A percentile compares a stretch with the other conserved stretches of the same genome.
These are phyloP conservation scores for Calonectria pseudoturangicola DNA, from an alignment of 2,329 filamentous ascomycete genomes.

Conservation along the genomic window DNA sequence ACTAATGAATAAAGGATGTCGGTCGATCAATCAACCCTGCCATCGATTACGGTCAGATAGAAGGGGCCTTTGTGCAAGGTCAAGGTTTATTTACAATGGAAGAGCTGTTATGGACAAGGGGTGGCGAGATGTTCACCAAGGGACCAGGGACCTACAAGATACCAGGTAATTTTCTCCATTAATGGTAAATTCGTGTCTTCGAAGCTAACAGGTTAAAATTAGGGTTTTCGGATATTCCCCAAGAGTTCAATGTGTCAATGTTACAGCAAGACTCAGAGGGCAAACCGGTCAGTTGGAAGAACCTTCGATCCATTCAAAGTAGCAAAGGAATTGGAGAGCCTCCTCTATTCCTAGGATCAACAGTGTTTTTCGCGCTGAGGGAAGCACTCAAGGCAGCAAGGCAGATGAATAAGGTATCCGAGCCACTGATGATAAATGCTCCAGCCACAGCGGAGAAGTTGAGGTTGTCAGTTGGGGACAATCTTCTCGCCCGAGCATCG, in stretches of 20 bases:
- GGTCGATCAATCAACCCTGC: slow-evolving; percentile 79
- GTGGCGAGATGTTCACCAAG: slow-evolving; percentile 32
- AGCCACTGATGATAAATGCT: neutral
- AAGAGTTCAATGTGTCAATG: slow-evolving; percentile 22
- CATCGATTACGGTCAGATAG: slow-evolving; percentile 78
- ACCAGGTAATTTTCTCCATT: neutral
- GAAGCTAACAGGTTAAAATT: neutral
- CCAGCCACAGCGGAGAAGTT: slow-evolving; percentile 26
- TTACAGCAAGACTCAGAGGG: slow-evolving; percentile 21
- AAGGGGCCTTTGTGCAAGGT: slow-evolving; percentile 79
- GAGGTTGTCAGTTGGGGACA: slow-evolving; percentile 18
- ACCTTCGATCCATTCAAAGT: slow-evolving; percentile 30
- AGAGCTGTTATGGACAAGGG: slow-evolving; percentile 68
- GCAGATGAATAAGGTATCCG: slow-evolving; percentile 32
- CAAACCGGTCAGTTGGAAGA: slow-evolving; percentile 32
- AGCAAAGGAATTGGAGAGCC: slow-evolving; percentile 28
- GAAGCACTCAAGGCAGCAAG: slow-evolving; percentile 35
- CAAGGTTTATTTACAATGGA: slow-evolving; percentile 79
- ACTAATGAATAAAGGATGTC: slow-evolving; percentile 58
- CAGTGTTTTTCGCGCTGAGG: slow-evolving; percentile 35
- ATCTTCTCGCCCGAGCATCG: slow-evolving; percentile 6
- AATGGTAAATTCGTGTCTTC: neutral
- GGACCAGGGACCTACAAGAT: slow-evolving; percentile 29
- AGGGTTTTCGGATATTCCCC: slow-evolving; percentile 28
- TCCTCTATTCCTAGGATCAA: slow-evolving; percentile 20